phyloP scores from a whole-genome alignment of 345 rosid species.

The Heritiera fomes region DNA sequence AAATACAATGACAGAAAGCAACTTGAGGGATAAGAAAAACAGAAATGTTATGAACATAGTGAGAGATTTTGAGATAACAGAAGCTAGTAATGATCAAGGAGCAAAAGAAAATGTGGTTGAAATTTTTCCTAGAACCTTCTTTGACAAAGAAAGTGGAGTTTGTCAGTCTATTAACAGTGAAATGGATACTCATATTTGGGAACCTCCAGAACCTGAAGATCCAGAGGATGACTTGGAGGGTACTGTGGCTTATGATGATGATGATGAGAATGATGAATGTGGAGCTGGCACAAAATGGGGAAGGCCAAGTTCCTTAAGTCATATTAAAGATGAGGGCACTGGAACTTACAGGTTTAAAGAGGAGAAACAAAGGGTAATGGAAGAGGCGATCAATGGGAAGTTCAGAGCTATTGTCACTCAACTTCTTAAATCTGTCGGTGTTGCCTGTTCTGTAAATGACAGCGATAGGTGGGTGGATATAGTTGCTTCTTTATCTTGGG shows the following conservation, averaged over 20 bases:
- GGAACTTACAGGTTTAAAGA: slow-evolving; percentile 50
- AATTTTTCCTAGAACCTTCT: slow-evolving; percentile 26
- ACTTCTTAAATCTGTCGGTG: slow-evolving; percentile 56
- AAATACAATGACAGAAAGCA: slow-evolving; percentile 33
- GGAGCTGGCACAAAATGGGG: slow-evolving; percentile 70
- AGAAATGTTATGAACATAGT: slow-evolving; percentile 30
- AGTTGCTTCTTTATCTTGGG: slow-evolving; percentile 75
- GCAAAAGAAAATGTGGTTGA: slow-evolving; percentile 30
- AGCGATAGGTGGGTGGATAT: slow-evolving; percentile 70
- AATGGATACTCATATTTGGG: slow-evolving; percentile 57
- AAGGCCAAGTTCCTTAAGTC: slow-evolving; percentile 54
- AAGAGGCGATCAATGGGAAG: slow-evolving; percentile 63
- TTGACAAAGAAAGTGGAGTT: slow-evolving; percentile 37
- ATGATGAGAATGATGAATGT: slow-evolving; percentile 69
- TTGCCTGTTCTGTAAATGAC: slow-evolving; percentile 38
- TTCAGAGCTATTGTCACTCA: slow-evolving; percentile 63
- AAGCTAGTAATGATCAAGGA: slow-evolving; percentile 32
- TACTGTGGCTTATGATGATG: slow-evolving; percentile 54
- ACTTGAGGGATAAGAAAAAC: slow-evolving; percentile 22
- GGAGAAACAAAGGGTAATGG: slow-evolving; percentile 58
- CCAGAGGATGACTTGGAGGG: slow-evolving; percentile 59
- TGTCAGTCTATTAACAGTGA: slow-evolving; percentile 31
- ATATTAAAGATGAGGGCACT: slow-evolving; percentile 39
- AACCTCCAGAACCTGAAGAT: slow-evolving; percentile 82
- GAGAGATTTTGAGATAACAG: slow-evolving; percentile 46